Evolutionary conservation across 176 grass and related monocot species (phyloP).

Genomic region (Areca catechu): DNA sequence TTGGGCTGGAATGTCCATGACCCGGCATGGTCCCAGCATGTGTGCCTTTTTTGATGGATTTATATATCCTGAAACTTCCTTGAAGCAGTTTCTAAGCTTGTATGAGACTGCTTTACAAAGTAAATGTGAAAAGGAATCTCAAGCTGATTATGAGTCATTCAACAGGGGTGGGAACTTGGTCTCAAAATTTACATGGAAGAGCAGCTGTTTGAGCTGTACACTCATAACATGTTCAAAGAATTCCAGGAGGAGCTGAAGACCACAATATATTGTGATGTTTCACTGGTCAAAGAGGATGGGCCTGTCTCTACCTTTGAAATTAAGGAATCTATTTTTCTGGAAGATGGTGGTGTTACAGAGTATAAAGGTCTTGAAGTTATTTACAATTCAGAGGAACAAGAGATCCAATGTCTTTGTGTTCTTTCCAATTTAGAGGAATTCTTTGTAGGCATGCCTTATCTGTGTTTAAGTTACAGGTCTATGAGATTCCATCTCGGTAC

Average conservation of each 20-base stretch:
- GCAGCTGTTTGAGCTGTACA: constrained; percentile 82
- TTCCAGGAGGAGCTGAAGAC: constrained; percentile 96
- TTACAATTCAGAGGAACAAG: constrained; percentile 46
- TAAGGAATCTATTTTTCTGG: constrained; percentile 82
- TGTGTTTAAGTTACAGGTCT: constrained; percentile 82
- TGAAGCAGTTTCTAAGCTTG: constrained; percentile 90
- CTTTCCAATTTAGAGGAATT: constrained; percentile 82
- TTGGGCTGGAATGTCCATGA: constrained; percentile 81
- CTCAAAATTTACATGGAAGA: constrained; percentile 97
- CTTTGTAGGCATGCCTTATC: constrained; percentile 82
- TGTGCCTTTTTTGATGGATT: constrained; percentile 84
- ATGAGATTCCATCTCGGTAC: constrained; percentile 65
- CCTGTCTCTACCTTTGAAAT: constrained; percentile 58
- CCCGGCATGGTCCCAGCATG: constrained; percentile 43
- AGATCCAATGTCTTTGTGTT: constrained; percentile 66
- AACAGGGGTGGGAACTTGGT: constrained; percentile 69
- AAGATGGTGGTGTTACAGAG: constrained; percentile 69
- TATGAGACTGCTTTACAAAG: constrained; percentile 83
- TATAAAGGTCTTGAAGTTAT: constrained; percentile 65
- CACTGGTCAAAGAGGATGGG: constrained; percentile 53
- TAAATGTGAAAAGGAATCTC: constrained; percentile 86
- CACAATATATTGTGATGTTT: constrained; percentile 91
- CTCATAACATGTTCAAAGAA: constrained; percentile 86
- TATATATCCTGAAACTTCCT: constrained; percentile 84
- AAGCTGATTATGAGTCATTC: constrained; percentile 82